These are phyloP conservation scores for Termitomyces sp. DNA, from an alignment of 768 basidiomycete species.

Conservation along the genomic window DNA sequence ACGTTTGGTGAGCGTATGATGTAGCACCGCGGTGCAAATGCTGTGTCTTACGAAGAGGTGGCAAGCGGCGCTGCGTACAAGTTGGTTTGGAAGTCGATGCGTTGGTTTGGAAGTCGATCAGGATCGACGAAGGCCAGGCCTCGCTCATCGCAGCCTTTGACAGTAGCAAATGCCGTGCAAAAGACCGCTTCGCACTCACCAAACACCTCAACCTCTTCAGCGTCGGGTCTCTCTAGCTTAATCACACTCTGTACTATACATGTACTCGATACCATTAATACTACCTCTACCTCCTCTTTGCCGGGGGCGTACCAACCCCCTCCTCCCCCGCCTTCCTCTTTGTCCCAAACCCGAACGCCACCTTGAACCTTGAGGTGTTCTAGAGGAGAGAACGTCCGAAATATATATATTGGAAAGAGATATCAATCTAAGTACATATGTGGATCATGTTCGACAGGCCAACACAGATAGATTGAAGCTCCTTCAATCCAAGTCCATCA, in stretches of 20 bases:
- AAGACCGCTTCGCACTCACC: slow-evolving; percentile 65
- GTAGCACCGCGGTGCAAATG: too few species aligned
- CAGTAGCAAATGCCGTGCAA: slow-evolving; percentile 64
- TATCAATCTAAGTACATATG: neutral
- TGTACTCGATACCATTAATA: too few species aligned
- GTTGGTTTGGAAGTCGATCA: too few species aligned
- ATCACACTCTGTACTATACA: too few species aligned
- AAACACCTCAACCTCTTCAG: slow-evolving; percentile 74
- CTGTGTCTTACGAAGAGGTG: too few species aligned
- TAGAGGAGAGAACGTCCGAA: neutral
- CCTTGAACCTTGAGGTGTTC: slow-evolving; percentile 42
- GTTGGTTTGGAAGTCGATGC: too few species aligned
- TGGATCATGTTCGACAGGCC: neutral
- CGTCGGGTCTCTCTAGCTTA: slow-evolving; percentile 51
- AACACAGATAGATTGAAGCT: neutral
- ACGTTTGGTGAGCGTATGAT: too few species aligned
- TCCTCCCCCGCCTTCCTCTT: slow-evolving; percentile 82
- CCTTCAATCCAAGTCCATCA: slow-evolving; percentile 23
- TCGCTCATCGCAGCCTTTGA: slow-evolving; percentile 74
- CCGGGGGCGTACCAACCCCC: slow-evolving; percentile 54
- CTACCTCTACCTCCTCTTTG: slow-evolving; percentile 36
- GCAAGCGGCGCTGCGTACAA: too few species aligned
- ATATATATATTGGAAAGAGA: neutral
- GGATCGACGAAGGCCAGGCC: slow-evolving; percentile 78
- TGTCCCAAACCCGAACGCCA: slow-evolving; percentile 70